Conservation (phyloP, 352 stramenopile species). For the Phytophthora fragariae region DNA sequence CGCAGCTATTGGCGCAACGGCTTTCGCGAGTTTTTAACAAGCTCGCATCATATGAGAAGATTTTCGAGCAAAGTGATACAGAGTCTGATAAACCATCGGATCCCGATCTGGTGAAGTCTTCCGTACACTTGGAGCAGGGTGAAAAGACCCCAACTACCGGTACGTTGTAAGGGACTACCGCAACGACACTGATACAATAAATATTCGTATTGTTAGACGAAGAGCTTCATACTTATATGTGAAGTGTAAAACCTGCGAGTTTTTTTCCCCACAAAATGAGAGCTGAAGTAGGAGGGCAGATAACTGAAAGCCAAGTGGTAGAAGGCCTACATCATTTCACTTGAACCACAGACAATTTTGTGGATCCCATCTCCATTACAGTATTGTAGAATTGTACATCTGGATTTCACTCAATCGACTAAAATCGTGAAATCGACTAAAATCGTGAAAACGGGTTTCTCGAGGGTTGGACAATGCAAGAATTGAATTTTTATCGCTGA, state of each 20-base stretch:
- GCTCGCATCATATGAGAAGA: slow-evolving; percentile 24
- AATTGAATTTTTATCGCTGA: background rate
- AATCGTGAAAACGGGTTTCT: background rate
- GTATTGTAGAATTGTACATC: background rate
- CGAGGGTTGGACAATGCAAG: background rate
- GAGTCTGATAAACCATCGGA: slow-evolving; percentile 11
- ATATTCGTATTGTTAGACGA: background rate
- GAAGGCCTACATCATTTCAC: background rate
- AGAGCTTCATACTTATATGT: too few relatives aligned
- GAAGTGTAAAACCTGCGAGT: background rate
- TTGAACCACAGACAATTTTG: background rate
- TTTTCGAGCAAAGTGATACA: slow-evolving; percentile 20
- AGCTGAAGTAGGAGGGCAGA: background rate
- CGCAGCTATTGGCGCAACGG: slow-evolving; percentile 19
- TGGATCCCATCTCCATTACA: background rate
- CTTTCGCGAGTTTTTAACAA: slow-evolving; percentile 11
- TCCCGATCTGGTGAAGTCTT: background rate
- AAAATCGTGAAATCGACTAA: background rate
- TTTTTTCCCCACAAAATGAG: background rate
- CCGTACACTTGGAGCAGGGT: background rate
- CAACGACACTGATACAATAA: background rate
- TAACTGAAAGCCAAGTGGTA: slow-evolving; percentile 1
- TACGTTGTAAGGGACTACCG: slow-evolving; percentile 5
- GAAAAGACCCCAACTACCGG: background rate
- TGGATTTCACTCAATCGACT: background rate